Conservation (phyloP, 192 early-diverging fungal species). For the Rhizophagus sp. region DNA sequence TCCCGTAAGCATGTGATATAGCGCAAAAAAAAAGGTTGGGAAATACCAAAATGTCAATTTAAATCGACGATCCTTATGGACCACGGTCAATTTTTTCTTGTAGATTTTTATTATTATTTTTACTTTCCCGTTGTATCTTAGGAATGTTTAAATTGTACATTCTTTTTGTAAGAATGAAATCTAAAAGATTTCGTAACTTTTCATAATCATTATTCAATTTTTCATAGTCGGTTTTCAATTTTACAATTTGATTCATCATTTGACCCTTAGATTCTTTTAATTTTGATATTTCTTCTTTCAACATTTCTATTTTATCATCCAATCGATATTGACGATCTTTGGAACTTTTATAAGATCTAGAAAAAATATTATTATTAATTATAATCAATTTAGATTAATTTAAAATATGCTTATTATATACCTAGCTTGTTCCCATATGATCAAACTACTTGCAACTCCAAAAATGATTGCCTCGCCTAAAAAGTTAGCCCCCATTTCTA, state of each 20-base stretch:
- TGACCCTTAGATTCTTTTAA: neutral
- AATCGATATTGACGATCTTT: slow-evolving; percentile 52
- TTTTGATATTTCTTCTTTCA: slow-evolving; percentile 29
- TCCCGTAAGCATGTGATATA: neutral
- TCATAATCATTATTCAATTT: slow-evolving; percentile 5
- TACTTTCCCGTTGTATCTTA: neutral
- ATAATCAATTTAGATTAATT: neutral
- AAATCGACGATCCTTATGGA: neutral
- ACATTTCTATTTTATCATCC: slow-evolving; percentile 55
- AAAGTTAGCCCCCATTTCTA: slow-evolving; percentile 84
- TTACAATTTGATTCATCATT: too few relatives aligned
- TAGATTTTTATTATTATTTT: neutral
- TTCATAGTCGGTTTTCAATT: too few relatives aligned
- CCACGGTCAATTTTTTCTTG: neutral
- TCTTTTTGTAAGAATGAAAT: neutral
- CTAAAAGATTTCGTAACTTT: neutral
- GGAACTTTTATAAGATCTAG: slow-evolving; percentile 48
- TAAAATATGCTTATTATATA: slow-evolving; percentile 43
- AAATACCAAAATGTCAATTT: neutral
- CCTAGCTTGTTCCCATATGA: slow-evolving; percentile 70
- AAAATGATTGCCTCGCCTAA: slow-evolving; percentile 78
- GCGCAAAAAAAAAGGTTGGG: neutral
- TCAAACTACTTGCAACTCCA: slow-evolving; percentile 69
- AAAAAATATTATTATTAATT: neutral
- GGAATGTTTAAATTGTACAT: neutral